Evolutionary conservation across 345 rosid species (phyloP), one percentile per base, ranked within the genome.

Genomic region (Microcos paniculata): DNA sequence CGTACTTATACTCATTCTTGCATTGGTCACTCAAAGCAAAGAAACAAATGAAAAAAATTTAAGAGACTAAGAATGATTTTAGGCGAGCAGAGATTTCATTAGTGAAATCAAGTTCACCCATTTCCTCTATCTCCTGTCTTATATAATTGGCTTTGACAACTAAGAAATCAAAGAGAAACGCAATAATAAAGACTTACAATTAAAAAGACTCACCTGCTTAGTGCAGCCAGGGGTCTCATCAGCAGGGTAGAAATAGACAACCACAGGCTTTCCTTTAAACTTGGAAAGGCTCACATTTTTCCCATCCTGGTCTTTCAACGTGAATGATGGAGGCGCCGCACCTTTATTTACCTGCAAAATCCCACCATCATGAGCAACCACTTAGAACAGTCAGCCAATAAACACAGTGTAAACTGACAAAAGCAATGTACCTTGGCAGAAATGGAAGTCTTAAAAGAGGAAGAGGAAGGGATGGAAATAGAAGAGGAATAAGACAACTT

Each of bases 221-320:
- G 99, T 93, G 88, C 99, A 95, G 45, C 98, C 89, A 61, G 99
- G 99, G 45, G 90, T 77, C 77, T 95, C 99, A 84, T 95, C 99
- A 38, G 98, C 99, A 66, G 99, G 98, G 87, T 95, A 93, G 85
- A 95, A 95, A 72, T 95, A 95, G 74, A 93, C 80, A 62, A 93
- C 91, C 66, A 91, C 93, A 48, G 99, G 99, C 92, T 93, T 95
- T 76, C 98, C 99, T 86, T 93, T 93, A 72, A 88, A 91, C 79
- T 89, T 84, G 45, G 89, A 80, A 21, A 95, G 91, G 82, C 81
- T 90, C 71, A 95, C 93, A 8, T 56, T 79, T 83, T 76, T 95
- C n/a, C 98, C 98, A 5, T 93, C 94, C 75, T 95, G 99, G 83
- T 95, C 94, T 79, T 88, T 93, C 86, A 93, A 81, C 33, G 94